phyloP scores from a whole-genome alignment of 139 green algal genomes.

The Bryopsis sp. region DNA sequence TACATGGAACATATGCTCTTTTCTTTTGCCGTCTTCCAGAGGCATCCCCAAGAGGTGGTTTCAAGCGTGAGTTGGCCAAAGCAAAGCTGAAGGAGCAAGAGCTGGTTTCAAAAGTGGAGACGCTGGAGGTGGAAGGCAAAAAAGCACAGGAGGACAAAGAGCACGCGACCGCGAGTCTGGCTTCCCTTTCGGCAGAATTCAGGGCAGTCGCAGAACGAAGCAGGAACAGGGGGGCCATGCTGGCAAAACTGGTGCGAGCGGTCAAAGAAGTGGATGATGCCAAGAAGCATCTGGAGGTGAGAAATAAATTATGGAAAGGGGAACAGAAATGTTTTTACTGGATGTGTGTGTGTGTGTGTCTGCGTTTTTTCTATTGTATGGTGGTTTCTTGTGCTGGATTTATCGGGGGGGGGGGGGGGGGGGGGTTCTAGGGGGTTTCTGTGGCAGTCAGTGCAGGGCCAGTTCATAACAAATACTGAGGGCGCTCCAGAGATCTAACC shows the following conservation, averaged over 20 bases:
- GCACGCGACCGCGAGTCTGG: neutral
- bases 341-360: neutral
- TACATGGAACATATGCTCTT: too few relatives aligned
- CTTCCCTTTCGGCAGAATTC: neutral
- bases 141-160: neutral
- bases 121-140: neutral
- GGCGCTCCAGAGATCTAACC: too few relatives aligned
- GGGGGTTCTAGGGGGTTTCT: too few relatives aligned
- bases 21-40: too few relatives aligned
- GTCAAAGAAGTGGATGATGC: neutral
- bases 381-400: neutral
- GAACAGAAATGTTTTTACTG: neutral
- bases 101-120: neutral
- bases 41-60: too few relatives aligned
- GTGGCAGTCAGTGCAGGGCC: too few relatives aligned
- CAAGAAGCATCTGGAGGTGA: neutral
- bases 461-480: too few relatives aligned
- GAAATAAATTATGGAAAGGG: neutral
- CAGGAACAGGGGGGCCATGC: constrained; percentile 1
- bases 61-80: neutral
- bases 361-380: neutral
- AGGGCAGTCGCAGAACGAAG: neutral
- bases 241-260: neutral
- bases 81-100: neutral
- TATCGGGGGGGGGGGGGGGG: too few relatives aligned